Evolutionary conservation across 768 basidiomycete species (phyloP), one percentile per base, ranked within the genome.

Genomic region (Naganishia vishniacii): DNA sequence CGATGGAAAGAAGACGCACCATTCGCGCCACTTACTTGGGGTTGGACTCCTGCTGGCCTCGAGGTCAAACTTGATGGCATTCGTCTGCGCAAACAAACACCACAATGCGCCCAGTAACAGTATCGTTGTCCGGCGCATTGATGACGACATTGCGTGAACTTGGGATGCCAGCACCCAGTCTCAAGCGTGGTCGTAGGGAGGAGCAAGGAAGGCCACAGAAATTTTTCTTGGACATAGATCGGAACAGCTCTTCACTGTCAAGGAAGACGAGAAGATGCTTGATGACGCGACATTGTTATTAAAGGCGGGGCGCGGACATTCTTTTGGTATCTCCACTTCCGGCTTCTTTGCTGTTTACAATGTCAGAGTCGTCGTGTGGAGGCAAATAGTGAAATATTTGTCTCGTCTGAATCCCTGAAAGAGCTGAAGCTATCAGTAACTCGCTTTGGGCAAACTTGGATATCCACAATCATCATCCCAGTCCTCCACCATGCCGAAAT

Each of bases 1-100:
- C 37, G 23, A 28, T 31, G 31, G 13, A 34, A 16, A 48, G 4
- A 23, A 42, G 23, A 25, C 18, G 26, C 3, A 1, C 51, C 28
- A 5, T 25, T 15, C n/a, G 26, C 18, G 12, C 48, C 15, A 69
- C 75, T 65, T 41, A 78, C 77, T 92, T 68, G 83, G 72, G 28
- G 81, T 79, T 0, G 94, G 92, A 69, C 86, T 84, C 66, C 85
- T 84, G 67, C 82, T 82, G 0, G 91, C 85, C 32, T 79, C 83
- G 25, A 95, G 80, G 40, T 82, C 75, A 77, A 98, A 95, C 79
- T 97, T 98, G 79, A 99, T 88, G 53, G 88, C 89, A 18, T 63
- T 28, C 15, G 48, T 40, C 41, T 28, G 29, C 31, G 48, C 49
- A 0, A 51, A 18, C 41, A 63, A 44, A 20, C 48, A 41, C 48